A percentile compares a stretch with the other conserved stretches of the same genome.
phyloP scores from a whole-genome alignment of 2,329 filamentous ascomycete genomes.

The Claviceps sp. region DNA sequence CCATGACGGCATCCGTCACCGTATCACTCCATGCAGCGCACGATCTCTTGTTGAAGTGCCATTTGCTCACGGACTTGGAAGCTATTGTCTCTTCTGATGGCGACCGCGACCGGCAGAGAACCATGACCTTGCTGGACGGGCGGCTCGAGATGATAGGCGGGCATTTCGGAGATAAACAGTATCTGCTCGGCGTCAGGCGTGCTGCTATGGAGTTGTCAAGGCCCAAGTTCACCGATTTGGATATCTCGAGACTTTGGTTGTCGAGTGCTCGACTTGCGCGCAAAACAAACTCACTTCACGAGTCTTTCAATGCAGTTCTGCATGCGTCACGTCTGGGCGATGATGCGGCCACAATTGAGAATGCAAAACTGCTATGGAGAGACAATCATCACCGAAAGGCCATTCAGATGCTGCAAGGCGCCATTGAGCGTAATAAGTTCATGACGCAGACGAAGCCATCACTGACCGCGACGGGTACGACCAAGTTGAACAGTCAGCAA shows the following conservation, averaged over 20 bases:
- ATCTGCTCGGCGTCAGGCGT: conserved; percentile 71
- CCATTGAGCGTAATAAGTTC: conserved; percentile 72
- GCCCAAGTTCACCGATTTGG: conserved; percentile 50
- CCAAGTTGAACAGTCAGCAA: conserved; percentile 33
- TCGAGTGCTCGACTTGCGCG: conserved; percentile 73
- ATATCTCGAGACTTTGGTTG: conserved; percentile 77
- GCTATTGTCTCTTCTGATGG: conserved; percentile 46
- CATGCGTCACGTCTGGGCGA: conserved; percentile 78
- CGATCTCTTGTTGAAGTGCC: conserved; percentile 71
- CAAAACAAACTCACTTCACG: conserved; percentile 69
- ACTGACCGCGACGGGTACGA: conserved; percentile 18
- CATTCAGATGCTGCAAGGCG: conserved; percentile 78
- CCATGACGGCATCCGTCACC: conserved; percentile 64
- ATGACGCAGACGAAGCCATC: conserved; percentile 31
- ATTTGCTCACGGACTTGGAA: conserved; percentile 79
- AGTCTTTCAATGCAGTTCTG: conserved; percentile 87
- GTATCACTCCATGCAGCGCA: conserved; percentile 74
- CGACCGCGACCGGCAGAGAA: conserved; percentile 23
- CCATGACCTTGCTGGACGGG: conserved; percentile 39
- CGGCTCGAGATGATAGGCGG: conserved; percentile 84
- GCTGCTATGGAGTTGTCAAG: conserved; percentile 72
- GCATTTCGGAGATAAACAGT: conserved; percentile 87
- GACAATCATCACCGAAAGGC: conserved; percentile 90
- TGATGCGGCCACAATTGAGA: conserved; percentile 81
- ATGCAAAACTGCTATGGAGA: conserved; percentile 84